These are phyloP conservation scores for Daldinia concentrica DNA, from an alignment of 495 filamentous ascomycete species.

Conservation along the genomic window DNA sequence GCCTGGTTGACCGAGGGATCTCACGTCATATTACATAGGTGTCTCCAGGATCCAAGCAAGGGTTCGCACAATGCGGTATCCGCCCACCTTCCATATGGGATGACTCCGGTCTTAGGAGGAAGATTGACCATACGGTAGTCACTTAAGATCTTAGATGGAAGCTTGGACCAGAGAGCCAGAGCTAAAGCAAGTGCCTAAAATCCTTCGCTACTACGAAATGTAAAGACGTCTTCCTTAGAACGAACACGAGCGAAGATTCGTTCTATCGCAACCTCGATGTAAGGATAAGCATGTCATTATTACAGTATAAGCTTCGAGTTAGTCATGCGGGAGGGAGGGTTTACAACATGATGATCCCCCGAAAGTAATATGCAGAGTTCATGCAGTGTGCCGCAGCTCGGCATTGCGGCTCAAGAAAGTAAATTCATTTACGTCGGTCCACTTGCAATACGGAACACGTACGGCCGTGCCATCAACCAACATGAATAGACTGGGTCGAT, in stretches of 20 bases:
- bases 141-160: slow-evolving; percentile 15
- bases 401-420: slow-evolving; percentile 28
- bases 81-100: slow-evolving; percentile 29
- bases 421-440: slow-evolving; percentile 10
- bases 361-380: slow-evolving; percentile 15
- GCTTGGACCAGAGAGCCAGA: not conserved
- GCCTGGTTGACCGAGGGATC: slow-evolving; percentile 41
- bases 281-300: not conserved
- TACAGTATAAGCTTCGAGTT: not conserved
- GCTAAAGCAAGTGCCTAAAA: slow-evolving; percentile 10
- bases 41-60: slow-evolving; percentile 16
- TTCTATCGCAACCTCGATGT: not conserved
- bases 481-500: slow-evolving; percentile 4
- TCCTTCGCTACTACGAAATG: slow-evolving; percentile 20
- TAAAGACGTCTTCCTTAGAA: slow-evolving; percentile 4
- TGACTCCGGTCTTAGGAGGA: slow-evolving; percentile 13
- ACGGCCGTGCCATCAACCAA: slow-evolving; percentile 20
- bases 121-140: slow-evolving; percentile 19
- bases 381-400: slow-evolving; percentile 11
- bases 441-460: not conserved
- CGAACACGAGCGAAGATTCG: not conserved
- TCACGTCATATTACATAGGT: slow-evolving; percentile 42
- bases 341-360: not conserved
- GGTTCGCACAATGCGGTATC: not conserved
- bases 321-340: not conserved